Evolutionary conservation across 108 stramenopile species (phyloP).

Genomic region (Nitzschia putrida): DNA sequence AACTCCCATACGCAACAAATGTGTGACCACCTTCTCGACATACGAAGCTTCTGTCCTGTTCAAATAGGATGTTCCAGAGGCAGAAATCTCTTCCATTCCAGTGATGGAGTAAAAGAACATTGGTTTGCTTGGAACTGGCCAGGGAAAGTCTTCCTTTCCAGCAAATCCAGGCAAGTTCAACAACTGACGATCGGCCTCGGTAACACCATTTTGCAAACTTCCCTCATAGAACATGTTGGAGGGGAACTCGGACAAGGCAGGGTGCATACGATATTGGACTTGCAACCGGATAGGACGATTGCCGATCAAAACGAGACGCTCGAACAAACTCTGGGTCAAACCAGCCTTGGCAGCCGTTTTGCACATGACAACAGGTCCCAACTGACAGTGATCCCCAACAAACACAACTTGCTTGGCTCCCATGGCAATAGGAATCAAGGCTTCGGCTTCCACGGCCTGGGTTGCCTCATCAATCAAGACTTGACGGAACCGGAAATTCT

Average conservation of each 20-base stretch:
- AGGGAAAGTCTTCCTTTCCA: slow-evolving; percentile 87
- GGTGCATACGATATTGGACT: slow-evolving; percentile 99
- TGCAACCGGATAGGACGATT: slow-evolving; percentile 95
- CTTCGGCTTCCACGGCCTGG: slow-evolving; percentile 98
- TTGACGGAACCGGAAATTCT: slow-evolving; percentile 94
- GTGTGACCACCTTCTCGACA: slow-evolving; percentile 96
- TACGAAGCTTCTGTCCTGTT: slow-evolving; percentile 96
- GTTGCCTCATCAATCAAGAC: slow-evolving; percentile 99
- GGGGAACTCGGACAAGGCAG: slow-evolving; percentile 95
- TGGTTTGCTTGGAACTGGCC: slow-evolving; percentile 90
- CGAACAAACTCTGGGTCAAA: slow-evolving; percentile 93
- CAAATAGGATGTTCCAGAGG: slow-evolving; percentile 95
- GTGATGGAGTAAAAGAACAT: slow-evolving; percentile 93
- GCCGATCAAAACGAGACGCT: slow-evolving; percentile 94
- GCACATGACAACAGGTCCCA: slow-evolving; percentile 98
- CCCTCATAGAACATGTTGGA: slow-evolving; percentile 99
- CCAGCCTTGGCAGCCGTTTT: slow-evolving; percentile 96
- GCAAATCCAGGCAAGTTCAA: slow-evolving; percentile 67
- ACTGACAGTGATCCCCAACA: slow-evolving; percentile 99
- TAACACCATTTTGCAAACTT: slow-evolving; percentile 96
- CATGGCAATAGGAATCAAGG: slow-evolving; percentile 93
- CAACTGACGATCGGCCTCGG: slow-evolving; percentile 90
- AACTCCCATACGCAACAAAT: slow-evolving; percentile 91
- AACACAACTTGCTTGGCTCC: slow-evolving; percentile 97
- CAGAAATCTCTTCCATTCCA: slow-evolving; percentile 97